A percentile compares a stretch with the other conserved stretches of the same genome.
phyloP scores from a whole-genome alignment of 2,329 filamentous ascomycete genomes.

The Colletotrichum sojae region DNA sequence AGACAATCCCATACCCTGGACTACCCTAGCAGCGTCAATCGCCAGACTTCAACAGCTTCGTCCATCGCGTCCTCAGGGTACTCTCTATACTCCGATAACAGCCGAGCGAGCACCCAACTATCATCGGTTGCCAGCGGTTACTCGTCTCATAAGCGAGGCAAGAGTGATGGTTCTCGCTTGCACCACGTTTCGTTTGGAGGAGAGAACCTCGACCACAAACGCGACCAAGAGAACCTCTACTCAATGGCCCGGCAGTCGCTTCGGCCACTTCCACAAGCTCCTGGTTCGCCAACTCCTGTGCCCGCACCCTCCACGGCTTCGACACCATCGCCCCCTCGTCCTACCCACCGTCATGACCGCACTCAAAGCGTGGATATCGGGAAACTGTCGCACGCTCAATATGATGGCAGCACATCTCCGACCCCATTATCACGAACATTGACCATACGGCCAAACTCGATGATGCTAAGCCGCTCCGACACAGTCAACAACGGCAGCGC shows the following conservation, averaged over 20 bases:
- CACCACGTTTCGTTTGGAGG: slow-evolving; percentile 51
- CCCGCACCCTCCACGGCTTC: slow-evolving; percentile 47
- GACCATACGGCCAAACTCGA: slow-evolving; percentile 70
- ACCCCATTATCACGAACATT: slow-evolving; percentile 59
- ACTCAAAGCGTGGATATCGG: slow-evolving; percentile 76
- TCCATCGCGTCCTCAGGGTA: slow-evolving; percentile 80
- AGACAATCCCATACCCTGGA: slow-evolving; percentile 70
- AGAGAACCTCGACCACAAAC: slow-evolving; percentile 49
- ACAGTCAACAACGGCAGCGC: slow-evolving; percentile 58
- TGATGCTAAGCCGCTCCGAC: slow-evolving; percentile 72
- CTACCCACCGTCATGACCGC: slow-evolving; percentile 62
- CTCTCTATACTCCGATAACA: slow-evolving; percentile 72
- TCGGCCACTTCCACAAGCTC: slow-evolving; percentile 79
- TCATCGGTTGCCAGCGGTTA: slow-evolving; percentile 79
- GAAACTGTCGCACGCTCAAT: slow-evolving; percentile 65
- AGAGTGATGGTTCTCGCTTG: slow-evolving; percentile 78
- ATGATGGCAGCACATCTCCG: slow-evolving; percentile 58
- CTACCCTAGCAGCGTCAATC: slow-evolving; percentile 60
- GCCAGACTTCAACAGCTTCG: slow-evolving; percentile 79
- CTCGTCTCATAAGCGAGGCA: slow-evolving; percentile 78
- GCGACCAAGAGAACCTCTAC: slow-evolving; percentile 73
- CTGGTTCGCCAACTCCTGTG: slow-evolving; percentile 59
- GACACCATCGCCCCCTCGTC: slow-evolving; percentile 53
- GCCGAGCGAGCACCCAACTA: slow-evolving; percentile 78
- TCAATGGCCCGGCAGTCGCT: slow-evolving; percentile 82